Conservation (phyloP, 768 basidiomycete species). For the Leccinum olivaceopallidum region DNA sequence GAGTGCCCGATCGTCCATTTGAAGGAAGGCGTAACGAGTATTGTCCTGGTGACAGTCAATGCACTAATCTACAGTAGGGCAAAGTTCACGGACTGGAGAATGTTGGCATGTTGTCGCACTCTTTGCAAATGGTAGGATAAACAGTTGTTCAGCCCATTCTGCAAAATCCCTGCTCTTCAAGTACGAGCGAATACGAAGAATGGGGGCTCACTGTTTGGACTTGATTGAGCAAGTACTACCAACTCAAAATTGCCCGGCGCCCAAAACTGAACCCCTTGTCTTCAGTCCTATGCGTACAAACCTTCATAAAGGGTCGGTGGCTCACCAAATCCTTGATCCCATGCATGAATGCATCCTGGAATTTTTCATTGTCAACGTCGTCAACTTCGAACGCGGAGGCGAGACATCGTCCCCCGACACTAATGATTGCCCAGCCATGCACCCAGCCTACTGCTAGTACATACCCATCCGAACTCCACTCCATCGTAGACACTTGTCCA, state of each 20-base stretch:
- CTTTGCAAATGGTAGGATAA: constrained; percentile 90
- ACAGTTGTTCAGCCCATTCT: constrained; percentile 73
- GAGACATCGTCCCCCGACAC: constrained; percentile 84
- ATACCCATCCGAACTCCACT: constrained; percentile 97
- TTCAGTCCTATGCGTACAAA: constrained; percentile 5
- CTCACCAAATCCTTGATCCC: constrained; percentile 75
- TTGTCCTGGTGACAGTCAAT: constrained; percentile 67
- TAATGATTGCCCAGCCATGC: constrained; percentile 88
- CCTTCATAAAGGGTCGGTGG: neutral
- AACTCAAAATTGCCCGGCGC: constrained; percentile 90
- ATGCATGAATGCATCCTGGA: constrained; percentile 85
- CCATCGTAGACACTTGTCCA: constrained; percentile 66
- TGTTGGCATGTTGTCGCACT: constrained; percentile 91
- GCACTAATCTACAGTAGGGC: neutral
- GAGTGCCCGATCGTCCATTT: constrained; percentile 91
- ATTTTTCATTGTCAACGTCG: constrained; percentile 58
- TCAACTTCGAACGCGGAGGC: constrained; percentile 76
- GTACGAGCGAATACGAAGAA: neutral
- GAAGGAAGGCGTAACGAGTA: constrained; percentile 91
- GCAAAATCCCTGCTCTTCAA: constrained; percentile 6
- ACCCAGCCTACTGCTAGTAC: constrained; percentile 92
- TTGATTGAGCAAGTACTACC: constrained; percentile 63
- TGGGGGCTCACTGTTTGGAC: constrained; percentile 46
- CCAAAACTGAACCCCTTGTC: constrained; percentile 70
- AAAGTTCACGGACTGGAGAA: constrained; percentile 64